Conservation (phyloP, 768 basidiomycete species). For the Termitomyces sp. region DNA sequence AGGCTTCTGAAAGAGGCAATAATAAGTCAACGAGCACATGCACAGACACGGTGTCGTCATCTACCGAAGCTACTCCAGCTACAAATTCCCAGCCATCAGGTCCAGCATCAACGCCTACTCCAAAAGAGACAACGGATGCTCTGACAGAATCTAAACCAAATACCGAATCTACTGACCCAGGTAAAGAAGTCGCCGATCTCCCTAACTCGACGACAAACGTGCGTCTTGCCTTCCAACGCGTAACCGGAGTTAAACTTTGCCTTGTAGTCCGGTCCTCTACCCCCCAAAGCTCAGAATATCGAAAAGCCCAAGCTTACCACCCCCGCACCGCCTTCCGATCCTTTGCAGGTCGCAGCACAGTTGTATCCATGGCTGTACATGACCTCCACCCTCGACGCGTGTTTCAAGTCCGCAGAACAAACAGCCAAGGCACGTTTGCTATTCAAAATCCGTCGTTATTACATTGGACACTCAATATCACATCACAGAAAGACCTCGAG, state of each 20-base stretch:
- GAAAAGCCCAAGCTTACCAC: constrained; percentile 7
- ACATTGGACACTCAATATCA: background rate
- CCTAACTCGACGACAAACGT: background rate
- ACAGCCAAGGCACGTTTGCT: constrained; percentile 24
- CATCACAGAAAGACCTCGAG: constrained; percentile 30
- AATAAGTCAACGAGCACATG: background rate
- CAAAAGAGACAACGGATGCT: background rate
- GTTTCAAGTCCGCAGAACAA: constrained; percentile 34
- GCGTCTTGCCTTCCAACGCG: background rate
- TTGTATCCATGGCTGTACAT: constrained; percentile 57
- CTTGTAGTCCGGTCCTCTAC: constrained; percentile 3
- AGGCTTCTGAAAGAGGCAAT: background rate
- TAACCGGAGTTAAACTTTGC: background rate
- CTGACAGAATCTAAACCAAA: background rate
- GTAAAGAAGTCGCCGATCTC: background rate
- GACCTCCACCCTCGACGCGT: constrained; percentile 49
- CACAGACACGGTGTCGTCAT: background rate
- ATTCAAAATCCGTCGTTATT: background rate
- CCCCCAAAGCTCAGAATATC: background rate
- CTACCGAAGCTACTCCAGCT: background rate
- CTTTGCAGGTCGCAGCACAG: constrained; percentile 45
- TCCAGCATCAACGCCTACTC: background rate
- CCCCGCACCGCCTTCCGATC: constrained; percentile 27
- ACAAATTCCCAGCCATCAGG: background rate
- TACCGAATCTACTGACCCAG: background rate